Evolutionary conservation across 116 monocot species (phyloP), one percentile per base, ranked within the genome.

Genomic region (Phalaenopsis hybrid): DNA sequence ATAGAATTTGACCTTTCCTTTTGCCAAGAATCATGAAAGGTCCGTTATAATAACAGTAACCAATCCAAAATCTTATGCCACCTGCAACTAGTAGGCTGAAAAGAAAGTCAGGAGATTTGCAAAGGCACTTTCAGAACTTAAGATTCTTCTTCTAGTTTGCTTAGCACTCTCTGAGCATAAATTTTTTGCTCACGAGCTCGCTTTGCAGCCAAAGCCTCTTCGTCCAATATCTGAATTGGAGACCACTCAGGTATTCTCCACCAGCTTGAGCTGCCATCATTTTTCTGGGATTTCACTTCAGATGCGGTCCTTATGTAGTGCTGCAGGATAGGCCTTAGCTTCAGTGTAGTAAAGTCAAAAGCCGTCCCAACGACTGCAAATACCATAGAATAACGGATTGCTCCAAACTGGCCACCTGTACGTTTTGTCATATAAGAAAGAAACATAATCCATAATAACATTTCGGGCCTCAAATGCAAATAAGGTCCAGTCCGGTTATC

Each of bases 121-220:
- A 12, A 55, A 55, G 55, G 16, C 15, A 13, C 55, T 55, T 55
- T 16, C 4, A 55, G 55, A 13, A 55, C 44, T 83, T 78, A 85
- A 31, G 92, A 73, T 73, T 96, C 85, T 82, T 96, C 89, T 79
- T 83, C 87, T 48, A 87, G 63, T 79, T 86, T 88, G 21, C 84
- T 78, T 2, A 85, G 75, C 17, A 78, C 65, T 79, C 86, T 84
- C 78, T 92, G 82, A 25, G 86, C 78, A 75, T 84, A 83, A 76
- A 88, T 68, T 45, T 90, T 77, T 57, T 93, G 81, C 72, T 97
- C 94, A 15, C 89, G 84, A 73, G 89, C 94, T 43, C 77, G 86
- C 84, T 97, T 97, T 21, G 87, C 88, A 13, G 92, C 97, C 45
- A 97, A 85, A 88, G 92, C 92, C 78, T 97, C 93, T 72, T 97